phyloP scores from a whole-genome alignment of 2,329 filamentous ascomycete species.

The Penicillium sp. region DNA sequence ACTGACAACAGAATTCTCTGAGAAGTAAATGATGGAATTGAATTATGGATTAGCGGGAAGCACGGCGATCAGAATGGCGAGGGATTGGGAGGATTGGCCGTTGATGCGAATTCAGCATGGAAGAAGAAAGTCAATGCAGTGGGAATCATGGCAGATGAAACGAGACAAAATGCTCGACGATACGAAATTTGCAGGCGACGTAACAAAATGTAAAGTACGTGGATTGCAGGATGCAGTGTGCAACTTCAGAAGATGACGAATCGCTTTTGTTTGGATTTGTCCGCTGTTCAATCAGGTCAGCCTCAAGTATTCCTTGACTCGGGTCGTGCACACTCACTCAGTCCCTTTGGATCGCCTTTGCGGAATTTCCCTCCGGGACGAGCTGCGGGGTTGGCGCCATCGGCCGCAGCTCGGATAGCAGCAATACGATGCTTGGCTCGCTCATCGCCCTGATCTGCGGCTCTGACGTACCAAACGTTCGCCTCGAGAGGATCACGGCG shows the following conservation, averaged over 20 bases:
- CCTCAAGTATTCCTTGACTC: slow-evolving; percentile 8
- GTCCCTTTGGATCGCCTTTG: slow-evolving; percentile 11
- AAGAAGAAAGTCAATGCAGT: not conserved
- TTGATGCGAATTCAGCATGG: not conserved
- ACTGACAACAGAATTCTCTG: not conserved
- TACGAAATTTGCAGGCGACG: not conserved
- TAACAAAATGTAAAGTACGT: not conserved
- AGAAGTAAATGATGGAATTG: not conserved
- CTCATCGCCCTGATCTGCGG: slow-evolving; percentile 88
- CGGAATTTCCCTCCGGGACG: slow-evolving; percentile 19
- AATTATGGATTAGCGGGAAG: not conserved
- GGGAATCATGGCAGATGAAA: not conserved
- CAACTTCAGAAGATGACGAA: slow-evolving; percentile 25
- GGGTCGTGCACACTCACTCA: slow-evolving; percentile 16
- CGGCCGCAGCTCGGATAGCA: slow-evolving; percentile 81
- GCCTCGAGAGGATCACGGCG: slow-evolving; percentile 92
- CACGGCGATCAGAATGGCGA: not conserved
- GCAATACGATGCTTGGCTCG: slow-evolving; percentile 83
- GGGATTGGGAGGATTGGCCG: not conserved
- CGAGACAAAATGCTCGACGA: not conserved
- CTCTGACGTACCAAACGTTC: slow-evolving; percentile 97
- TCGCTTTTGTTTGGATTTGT: slow-evolving; percentile 28
- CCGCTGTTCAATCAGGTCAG: slow-evolving; percentile 5
- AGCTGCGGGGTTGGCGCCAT: slow-evolving; percentile 48
- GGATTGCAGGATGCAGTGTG: not conserved